Percentiles rank a stretch among this genome's conserved stretches.
Evolutionary conservation across 106 monocot species (phyloP).

Genomic region (Dactylorhiza incarnata): DNA sequence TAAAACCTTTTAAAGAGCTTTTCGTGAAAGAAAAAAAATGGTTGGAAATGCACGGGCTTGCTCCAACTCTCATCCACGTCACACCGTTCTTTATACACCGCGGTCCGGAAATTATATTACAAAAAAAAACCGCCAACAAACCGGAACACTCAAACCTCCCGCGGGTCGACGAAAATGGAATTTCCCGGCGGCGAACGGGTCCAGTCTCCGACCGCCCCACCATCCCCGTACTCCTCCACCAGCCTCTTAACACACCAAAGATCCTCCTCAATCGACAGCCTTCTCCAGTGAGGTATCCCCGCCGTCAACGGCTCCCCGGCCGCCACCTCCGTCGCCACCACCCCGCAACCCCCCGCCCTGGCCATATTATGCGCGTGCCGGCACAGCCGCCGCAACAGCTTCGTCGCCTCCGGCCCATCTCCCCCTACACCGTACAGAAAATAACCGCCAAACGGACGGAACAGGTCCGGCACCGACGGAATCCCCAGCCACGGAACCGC

Average conservation of each 20-base stretch:
- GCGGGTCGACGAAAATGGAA: constrained; percentile 70
- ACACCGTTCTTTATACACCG: too few relatives aligned
- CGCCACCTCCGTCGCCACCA: constrained; percentile 64
- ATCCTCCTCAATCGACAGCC: constrained; percentile 48
- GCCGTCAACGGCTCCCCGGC: constrained; percentile 40
- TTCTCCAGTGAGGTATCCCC: constrained; percentile 53
- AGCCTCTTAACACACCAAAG: constrained; percentile 79
- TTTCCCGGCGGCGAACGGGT: constrained; percentile 34
- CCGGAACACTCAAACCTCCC: constrained; percentile 23
- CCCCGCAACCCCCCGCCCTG: constrained; percentile 34
- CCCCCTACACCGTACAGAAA: constrained; percentile 86
- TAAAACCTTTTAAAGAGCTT: too few relatives aligned
- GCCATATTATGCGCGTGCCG: constrained; percentile 63
- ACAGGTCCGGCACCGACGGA: constrained; percentile 81
- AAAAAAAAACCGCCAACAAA: not conserved
- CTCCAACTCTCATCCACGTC: too few relatives aligned
- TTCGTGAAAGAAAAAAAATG: too few relatives aligned
- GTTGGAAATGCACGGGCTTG: too few relatives aligned
- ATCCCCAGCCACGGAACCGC: constrained; percentile 55
- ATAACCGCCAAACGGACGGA: constrained; percentile 81
- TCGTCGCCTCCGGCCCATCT: constrained; percentile 21
- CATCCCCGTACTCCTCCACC: constrained; percentile 37
- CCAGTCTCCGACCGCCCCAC: constrained; percentile 53
- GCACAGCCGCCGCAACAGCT: constrained; percentile 30
- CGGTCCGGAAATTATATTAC: too few relatives aligned